A percentile compares a stretch with the other conserved stretches of the same genome.
These are phyloP conservation scores for Cladosporium sp. DNA, from an alignment of 2,329 filamentous ascomycete species.

Conservation along the genomic window DNA sequence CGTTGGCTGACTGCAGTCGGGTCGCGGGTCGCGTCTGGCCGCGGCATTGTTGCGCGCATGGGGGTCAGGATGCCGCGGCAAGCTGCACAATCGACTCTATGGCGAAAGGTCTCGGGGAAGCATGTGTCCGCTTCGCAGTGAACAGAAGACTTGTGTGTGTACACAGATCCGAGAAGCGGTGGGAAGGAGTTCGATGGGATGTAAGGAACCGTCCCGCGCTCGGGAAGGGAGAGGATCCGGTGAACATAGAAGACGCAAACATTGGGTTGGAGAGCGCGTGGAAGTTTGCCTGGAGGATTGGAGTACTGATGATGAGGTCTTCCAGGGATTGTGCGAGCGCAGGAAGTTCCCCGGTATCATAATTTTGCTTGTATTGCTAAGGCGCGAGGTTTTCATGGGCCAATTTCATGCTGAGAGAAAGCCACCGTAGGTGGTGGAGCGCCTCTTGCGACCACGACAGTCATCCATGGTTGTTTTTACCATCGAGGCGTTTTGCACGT, in stretches of 20 bases:
- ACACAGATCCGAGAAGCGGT: not conserved
- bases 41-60: not conserved
- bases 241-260: not conserved
- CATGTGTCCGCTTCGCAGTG: not conserved
- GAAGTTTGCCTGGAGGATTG: not conserved
- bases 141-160: not conserved
- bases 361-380: not conserved
- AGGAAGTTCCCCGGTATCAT: not conserved
- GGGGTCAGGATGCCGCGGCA: not conserved
- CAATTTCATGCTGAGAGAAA: not conserved
- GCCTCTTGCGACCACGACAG: not conserved
- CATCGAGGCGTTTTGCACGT: not conserved
- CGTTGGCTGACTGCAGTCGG: not conserved
- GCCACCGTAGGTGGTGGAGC: too few relatives aligned
- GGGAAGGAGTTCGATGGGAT: not conserved
- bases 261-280: not conserved
- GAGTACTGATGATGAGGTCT: not conserved
- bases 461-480: not conserved
- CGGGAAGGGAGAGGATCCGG: not conserved
- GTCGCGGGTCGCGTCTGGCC: not conserved
- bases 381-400: not conserved
- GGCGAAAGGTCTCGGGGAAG: not conserved
- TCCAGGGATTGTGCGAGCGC: not conserved
- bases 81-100: not conserved
- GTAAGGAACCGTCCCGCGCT: not conserved